Conservation (phyloP, 1,284 basidiomycete species). For the Naganishia sp. region DNA sequence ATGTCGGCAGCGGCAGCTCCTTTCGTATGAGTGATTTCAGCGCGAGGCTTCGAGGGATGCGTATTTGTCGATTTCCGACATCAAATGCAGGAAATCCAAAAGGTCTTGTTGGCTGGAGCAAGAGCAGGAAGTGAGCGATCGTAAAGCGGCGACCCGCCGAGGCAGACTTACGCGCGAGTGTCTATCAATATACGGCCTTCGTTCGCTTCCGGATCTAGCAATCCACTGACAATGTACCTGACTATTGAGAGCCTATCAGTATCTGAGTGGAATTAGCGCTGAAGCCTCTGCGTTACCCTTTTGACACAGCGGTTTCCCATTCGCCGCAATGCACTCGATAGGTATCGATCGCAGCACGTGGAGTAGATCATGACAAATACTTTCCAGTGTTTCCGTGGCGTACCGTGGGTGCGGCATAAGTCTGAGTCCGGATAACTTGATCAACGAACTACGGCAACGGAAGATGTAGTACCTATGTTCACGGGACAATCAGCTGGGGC, state of each 20-base stretch:
- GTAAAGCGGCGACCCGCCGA: too few relatives aligned
- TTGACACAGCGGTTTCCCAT: slow-evolving; percentile 20
- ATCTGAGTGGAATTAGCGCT: neutral
- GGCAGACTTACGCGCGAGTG: slow-evolving; percentile 19
- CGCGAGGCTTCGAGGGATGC: slow-evolving; percentile 9
- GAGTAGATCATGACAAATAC: slow-evolving; percentile 28
- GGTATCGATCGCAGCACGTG: slow-evolving; percentile 25
- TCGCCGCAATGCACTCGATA: slow-evolving; percentile 32
- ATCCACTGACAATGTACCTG: slow-evolving; percentile 29
- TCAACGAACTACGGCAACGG: slow-evolving; percentile 24
- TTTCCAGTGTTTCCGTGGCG: slow-evolving; percentile 24
- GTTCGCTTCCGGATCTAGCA: slow-evolving; percentile 22
- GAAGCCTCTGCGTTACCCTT: slow-evolving; percentile 9
- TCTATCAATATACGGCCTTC: slow-evolving; percentile 24
- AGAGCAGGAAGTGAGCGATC: neutral
- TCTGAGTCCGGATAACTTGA: slow-evolving; percentile 19
- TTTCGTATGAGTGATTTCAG: neutral
- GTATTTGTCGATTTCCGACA: slow-evolving; percentile 31
- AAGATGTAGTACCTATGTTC: slow-evolving; percentile 24
- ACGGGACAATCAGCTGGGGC: neutral
- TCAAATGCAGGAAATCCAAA: slow-evolving; percentile 30
- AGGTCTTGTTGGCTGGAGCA: slow-evolving; percentile 22
- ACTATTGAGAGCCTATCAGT: neutral
- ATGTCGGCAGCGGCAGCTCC: slow-evolving; percentile 11
- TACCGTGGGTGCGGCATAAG: slow-evolving; percentile 18